Percentiles rank a stretch among this genome's conserved stretches.
Evolutionary conservation across 1,284 basidiomycete species (phyloP).

Genomic region (Fomes fomentarius): DNA sequence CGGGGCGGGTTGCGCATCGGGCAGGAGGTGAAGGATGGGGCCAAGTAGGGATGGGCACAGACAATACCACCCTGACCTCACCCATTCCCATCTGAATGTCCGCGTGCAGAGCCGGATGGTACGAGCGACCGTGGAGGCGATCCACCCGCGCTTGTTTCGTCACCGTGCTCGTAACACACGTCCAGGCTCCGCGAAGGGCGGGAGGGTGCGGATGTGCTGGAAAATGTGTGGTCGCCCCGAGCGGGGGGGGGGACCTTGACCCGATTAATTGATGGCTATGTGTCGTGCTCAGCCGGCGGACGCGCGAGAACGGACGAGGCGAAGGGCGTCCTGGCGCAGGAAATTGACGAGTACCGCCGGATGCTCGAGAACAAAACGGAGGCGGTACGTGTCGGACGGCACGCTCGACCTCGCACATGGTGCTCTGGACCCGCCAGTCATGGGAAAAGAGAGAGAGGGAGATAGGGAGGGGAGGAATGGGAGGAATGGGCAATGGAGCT

Average conservation of each 20-base stretch:
- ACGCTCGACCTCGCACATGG: slow-evolving; percentile 34
- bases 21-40: slow-evolving; percentile 29
- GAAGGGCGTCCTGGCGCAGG: slow-evolving; percentile 19
- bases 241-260: slow-evolving; percentile 30
- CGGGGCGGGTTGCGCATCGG: slow-evolving; percentile 33
- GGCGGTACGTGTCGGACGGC: slow-evolving; percentile 27
- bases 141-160: slow-evolving; percentile 33
- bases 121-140: slow-evolving; percentile 26
- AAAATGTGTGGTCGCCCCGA: slow-evolving; percentile 31
- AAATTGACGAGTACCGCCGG: slow-evolving; percentile 30
- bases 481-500: slow-evolving; percentile 30
- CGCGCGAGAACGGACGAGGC: slow-evolving; percentile 5
- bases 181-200: neutral
- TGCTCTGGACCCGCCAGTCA: slow-evolving; percentile 27
- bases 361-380: slow-evolving; percentile 29
- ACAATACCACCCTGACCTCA: slow-evolving; percentile 35
- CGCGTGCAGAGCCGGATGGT: slow-evolving; percentile 33
- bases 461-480: slow-evolving; percentile 18
- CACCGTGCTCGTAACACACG: slow-evolving; percentile 25
- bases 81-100: slow-evolving; percentile 39
- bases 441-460: slow-evolving; percentile 30
- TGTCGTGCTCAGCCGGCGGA: slow-evolving; percentile 29
- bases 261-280: slow-evolving; percentile 29
- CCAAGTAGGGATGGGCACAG: slow-evolving; percentile 29
- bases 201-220: slow-evolving; percentile 29